Percentiles rank a stretch among this genome's conserved stretches.
phyloP scores from a whole-genome alignment of 495 filamentous ascomycete genomes.

The Jackrogersella minutella region DNA sequence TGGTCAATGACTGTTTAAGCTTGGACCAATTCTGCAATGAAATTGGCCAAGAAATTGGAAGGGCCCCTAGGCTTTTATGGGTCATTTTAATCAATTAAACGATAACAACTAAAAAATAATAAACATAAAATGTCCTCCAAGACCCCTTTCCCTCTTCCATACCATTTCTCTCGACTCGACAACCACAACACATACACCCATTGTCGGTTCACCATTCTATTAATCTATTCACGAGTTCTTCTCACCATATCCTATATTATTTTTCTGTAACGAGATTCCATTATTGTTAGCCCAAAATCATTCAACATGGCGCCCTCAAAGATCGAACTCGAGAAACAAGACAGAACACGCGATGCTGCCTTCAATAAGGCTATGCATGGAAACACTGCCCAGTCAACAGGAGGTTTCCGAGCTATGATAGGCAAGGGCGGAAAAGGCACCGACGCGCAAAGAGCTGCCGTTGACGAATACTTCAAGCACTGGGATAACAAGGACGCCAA shows the following conservation, averaged over 20 bases:
- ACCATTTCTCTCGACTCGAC: background rate
- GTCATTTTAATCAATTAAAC: conserved; percentile 24
- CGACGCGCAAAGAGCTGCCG: conserved; percentile 82
- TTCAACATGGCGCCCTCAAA: conserved; percentile 71
- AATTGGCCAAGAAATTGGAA: conserved; percentile 36
- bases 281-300: too few species aligned
- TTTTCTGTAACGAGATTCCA: background rate
- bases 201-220: conserved; percentile 1
- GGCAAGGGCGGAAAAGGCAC: conserved; percentile 86
- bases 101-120: conserved; percentile 38
- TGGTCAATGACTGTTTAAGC: conserved; percentile 17
- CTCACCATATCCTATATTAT: background rate
- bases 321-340: conserved; percentile 76
- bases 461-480: conserved; percentile 99
- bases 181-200: conserved; percentile 5
- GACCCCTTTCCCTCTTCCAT: conserved; percentile 11
- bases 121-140: conserved; percentile 25
- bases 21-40: conserved; percentile 13
- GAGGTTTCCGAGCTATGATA: conserved; percentile 84
- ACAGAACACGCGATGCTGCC: conserved; percentile 87
- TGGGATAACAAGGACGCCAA: conserved; percentile 93
- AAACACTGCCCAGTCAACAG: conserved; percentile 73
- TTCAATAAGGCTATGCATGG: conserved; percentile 95
- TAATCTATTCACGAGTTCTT: background rate
- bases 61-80: background rate